A percentile compares a stretch with the other conserved stretches of the same genome.
phyloP scores from a whole-genome alignment of 164 flowering plant species.

The Saururus chinensis region DNA sequence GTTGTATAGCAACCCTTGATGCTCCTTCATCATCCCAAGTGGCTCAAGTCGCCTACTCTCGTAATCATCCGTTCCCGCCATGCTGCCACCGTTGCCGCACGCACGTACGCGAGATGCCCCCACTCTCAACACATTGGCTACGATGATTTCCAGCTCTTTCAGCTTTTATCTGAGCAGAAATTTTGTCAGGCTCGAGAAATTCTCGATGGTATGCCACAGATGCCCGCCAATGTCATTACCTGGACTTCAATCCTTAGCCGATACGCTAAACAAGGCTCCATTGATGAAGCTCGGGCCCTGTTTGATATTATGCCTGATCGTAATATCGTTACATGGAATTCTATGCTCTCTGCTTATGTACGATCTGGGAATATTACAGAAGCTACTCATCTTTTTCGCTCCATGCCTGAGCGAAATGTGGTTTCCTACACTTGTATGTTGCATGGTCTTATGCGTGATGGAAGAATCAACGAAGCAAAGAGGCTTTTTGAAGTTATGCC shows the following conservation, averaged over 20 bases:
- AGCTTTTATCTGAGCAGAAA: conserved; percentile 11
- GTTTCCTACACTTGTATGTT: conserved; percentile 53
- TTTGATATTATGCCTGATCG: conserved; percentile 41
- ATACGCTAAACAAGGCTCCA: conserved; percentile 22
- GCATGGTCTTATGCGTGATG: conserved; percentile 27
- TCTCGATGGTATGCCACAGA: conserved; percentile 28
- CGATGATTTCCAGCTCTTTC: conserved; percentile 17
- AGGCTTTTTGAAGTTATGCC: conserved; percentile 42
- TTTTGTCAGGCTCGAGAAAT: conserved; percentile 26
- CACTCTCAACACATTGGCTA: no score
- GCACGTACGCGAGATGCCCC: no score
- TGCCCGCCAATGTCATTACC: conserved; percentile 17
- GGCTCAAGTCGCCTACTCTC: no score
- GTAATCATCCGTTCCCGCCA: no score
- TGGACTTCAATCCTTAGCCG: conserved; percentile 38
- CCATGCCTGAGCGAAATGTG: conserved; percentile 40
- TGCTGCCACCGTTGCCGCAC: no score
- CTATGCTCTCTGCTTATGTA: conserved; percentile 42
- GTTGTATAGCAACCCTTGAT: no score
- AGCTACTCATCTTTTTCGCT: conserved; percentile 33
- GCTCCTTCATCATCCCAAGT: no score
- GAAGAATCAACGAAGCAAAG: conserved; percentile 16
- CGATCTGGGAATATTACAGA: conserved; percentile 29
- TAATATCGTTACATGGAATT: conserved; percentile 38
- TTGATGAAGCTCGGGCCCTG: conserved; percentile 34